phyloP scores from a whole-genome alignment of 2,329 filamentous ascomycete species.

The Fusarium sp. region DNA sequence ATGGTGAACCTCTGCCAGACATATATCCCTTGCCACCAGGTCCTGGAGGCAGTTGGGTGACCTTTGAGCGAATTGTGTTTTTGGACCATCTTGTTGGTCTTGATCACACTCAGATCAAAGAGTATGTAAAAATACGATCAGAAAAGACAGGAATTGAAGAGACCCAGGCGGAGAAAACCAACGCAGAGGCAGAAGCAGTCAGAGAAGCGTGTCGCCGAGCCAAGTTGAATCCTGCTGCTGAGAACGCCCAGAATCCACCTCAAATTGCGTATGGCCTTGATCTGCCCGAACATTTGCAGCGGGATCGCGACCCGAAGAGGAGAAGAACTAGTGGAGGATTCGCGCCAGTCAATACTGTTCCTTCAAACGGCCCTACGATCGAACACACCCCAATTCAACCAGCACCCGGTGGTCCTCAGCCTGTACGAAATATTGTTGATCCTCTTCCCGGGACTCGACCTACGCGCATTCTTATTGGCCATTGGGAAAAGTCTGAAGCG shows the following conservation, averaged over 20 bases:
- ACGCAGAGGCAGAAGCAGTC: slow-evolving; percentile 59
- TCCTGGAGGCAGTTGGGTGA: slow-evolving; percentile 73
- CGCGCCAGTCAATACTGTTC: slow-evolving; percentile 51
- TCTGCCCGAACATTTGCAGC: slow-evolving; percentile 59
- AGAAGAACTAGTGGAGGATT: slow-evolving; percentile 58
- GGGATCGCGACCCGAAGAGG: slow-evolving; percentile 60
- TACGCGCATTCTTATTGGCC: slow-evolving; percentile 69
- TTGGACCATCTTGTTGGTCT: slow-evolving; percentile 67
- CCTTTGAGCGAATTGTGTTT: slow-evolving; percentile 71
- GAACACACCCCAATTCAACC: slow-evolving; percentile 43
- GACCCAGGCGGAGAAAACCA: slow-evolving; percentile 55
- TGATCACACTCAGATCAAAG: slow-evolving; percentile 70
- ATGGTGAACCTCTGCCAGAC: slow-evolving; percentile 61
- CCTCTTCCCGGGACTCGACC: slow-evolving; percentile 66
- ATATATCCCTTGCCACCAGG: slow-evolving; percentile 66
- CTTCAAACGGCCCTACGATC: slow-evolving; percentile 38
- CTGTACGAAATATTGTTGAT: slow-evolving; percentile 49
- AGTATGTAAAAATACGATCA: slow-evolving; percentile 69
- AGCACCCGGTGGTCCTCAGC: slow-evolving; percentile 36
- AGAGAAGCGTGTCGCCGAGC: slow-evolving; percentile 61
- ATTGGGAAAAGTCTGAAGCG: slow-evolving; percentile 69
- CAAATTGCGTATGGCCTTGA: slow-evolving; percentile 65
- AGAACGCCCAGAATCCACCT: slow-evolving; percentile 57
- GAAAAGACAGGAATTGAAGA: slow-evolving; percentile 57
- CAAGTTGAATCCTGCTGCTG: slow-evolving; percentile 57